These are phyloP conservation scores for Penicillium sp. DNA, from an alignment of 2,329 filamentous ascomycete species.

Conservation along the genomic window DNA sequence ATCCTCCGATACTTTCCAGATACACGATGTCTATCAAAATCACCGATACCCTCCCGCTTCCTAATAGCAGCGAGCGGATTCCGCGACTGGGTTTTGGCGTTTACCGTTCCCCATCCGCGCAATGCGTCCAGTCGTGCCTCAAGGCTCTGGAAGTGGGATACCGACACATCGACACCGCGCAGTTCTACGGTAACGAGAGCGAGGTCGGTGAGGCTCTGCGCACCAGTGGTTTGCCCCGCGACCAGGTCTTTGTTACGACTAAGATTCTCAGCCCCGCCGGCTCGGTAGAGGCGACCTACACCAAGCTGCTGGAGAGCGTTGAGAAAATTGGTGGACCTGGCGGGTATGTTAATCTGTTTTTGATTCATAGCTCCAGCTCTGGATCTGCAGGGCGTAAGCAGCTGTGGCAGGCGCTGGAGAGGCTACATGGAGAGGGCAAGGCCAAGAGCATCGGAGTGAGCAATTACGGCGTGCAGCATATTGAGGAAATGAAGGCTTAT, in stretches of 20 bases:
- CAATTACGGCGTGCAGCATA: slow-evolving; percentile 66
- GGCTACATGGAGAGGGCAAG: slow-evolving; percentile 57
- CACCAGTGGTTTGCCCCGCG: slow-evolving; percentile 51
- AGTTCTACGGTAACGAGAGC: slow-evolving; percentile 67
- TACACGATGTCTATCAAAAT: slow-evolving; percentile 40
- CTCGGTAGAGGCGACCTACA: slow-evolving; percentile 58
- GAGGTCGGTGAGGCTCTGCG: slow-evolving; percentile 65
- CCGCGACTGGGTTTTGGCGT: slow-evolving; percentile 71
- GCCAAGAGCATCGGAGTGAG: slow-evolving; percentile 68
- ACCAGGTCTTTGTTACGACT: slow-evolving; percentile 66
- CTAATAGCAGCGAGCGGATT: slow-evolving; percentile 53
- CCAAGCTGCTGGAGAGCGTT: slow-evolving; percentile 60
- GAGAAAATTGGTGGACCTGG: slow-evolving; percentile 57
- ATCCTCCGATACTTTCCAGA: not conserved
- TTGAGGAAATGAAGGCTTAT: slow-evolving; percentile 66
- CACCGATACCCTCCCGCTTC: slow-evolving; percentile 50
- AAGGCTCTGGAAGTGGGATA: slow-evolving; percentile 55
- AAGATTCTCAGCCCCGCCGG: slow-evolving; percentile 61
- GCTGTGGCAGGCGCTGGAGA: slow-evolving; percentile 67
- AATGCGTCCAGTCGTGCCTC: slow-evolving; percentile 58
- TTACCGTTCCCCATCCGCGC: slow-evolving; percentile 57
- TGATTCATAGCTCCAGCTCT: slow-evolving; percentile 64
- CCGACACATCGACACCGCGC: slow-evolving; percentile 59
- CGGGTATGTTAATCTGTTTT: slow-evolving; percentile 69
- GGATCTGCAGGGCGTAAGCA: slow-evolving; percentile 56